These are phyloP conservation scores for Monosporascus cannonballus DNA, from an alignment of 2,329 filamentous ascomycete species.

Conservation along the genomic window DNA sequence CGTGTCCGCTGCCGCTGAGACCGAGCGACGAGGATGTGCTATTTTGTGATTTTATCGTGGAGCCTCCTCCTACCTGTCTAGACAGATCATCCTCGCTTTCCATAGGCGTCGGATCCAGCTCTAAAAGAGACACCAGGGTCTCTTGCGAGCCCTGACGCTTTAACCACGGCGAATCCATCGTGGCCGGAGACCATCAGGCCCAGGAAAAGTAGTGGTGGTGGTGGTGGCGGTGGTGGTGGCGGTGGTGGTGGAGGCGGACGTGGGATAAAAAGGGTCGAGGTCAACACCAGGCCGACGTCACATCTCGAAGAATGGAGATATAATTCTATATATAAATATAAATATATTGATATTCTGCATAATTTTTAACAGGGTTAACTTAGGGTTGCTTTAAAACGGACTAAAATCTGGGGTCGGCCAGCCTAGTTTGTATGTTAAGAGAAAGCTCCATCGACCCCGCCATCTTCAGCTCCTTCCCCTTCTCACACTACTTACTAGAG, in stretches of 20 bases:
- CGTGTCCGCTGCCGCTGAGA: slow-evolving; percentile 57
- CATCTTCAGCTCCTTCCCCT: not conserved
- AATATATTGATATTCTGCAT: no score
- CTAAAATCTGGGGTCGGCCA: not conserved
- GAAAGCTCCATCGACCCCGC: not conserved
- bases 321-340: not conserved
- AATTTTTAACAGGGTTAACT: no score
- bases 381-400: no score
- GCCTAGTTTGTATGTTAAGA: no score
- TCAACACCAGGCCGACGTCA: not conserved
- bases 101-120: slow-evolving; percentile 79
- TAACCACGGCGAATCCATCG: slow-evolving; percentile 27
- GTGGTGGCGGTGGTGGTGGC: not conserved
- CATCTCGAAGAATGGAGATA: not conserved
- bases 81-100: slow-evolving; percentile 47
- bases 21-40: slow-evolving; percentile 38
- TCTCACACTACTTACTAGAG: not conserved
- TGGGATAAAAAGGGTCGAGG: not conserved
- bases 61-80: slow-evolving; percentile 31
- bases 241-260: not conserved
- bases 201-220: not conserved
- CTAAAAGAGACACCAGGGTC: slow-evolving; percentile 60
- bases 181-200: slow-evolving; percentile 14
- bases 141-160: slow-evolving; percentile 39
- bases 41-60: slow-evolving; percentile 34